phyloP scores from a whole-genome alignment of 345 rosid species.

The Populus alba region DNA sequence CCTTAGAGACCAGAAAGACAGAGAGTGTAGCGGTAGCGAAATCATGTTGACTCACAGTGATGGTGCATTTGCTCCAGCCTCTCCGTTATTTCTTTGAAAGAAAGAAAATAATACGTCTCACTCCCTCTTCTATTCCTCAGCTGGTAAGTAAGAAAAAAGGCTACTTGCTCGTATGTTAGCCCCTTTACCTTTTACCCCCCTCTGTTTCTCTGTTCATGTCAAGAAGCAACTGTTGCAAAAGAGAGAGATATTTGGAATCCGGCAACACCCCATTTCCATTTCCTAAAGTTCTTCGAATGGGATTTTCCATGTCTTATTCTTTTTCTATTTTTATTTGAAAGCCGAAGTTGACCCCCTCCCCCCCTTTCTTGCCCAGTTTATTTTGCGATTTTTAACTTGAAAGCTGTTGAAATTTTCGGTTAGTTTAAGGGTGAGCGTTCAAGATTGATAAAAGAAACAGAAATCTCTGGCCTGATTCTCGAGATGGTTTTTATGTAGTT shows the following conservation, averaged over 20 bases:
- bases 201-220: conserved; percentile 15
- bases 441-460: not conserved
- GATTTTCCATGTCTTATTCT: not conserved
- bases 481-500: not conserved
- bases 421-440: not conserved
- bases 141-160: conserved; percentile 17
- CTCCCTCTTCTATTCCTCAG: not conserved
- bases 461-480: not conserved
- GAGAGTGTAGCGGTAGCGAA: conserved; percentile 23
- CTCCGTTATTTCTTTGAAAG: conserved; percentile 16
- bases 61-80: conserved; percentile 34
- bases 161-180: not conserved
- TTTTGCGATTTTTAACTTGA: not conserved
- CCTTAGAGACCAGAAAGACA: conserved; percentile 20
- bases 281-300: conserved; percentile 10
- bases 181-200: not conserved
- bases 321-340: not conserved
- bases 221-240: conserved; percentile 9
- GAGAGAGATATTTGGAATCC: conserved; percentile 15
- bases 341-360: not conserved
- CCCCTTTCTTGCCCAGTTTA: not conserved
- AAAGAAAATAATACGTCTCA: not conserved
- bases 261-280: conserved; percentile 11
- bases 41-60: conserved; percentile 50
- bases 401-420: not conserved